Base-by-base conservation (phyloP, 176 grass and related monocot genomes). In the Oryza brachyantha region DNA sequence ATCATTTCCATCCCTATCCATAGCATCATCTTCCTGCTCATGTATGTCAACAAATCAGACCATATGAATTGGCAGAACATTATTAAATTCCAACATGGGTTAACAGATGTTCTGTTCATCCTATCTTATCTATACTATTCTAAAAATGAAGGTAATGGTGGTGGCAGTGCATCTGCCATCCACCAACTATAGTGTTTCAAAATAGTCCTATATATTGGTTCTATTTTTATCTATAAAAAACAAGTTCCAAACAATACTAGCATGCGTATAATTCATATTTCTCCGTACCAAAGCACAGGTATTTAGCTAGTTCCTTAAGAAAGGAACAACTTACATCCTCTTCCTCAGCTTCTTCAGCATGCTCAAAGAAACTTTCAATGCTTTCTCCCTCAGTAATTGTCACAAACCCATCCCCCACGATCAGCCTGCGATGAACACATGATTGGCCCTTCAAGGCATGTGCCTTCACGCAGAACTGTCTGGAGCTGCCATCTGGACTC, bases 311-410 rank as follows among this genome's bases (percentile, higher is more conserved):
- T n/a, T 41, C 1, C 76, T 27, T 77, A 87, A 62, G 45, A 59
- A 25, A 66, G 29, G 16, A 72, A 21, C 21, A 34, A 87, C 86
- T 82, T 91, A 97, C 93, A 83, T 97, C 93, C 77, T 96, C 93
- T 88, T 97, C 93, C 64, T 97, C 93, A 10, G 90, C 88, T 84
- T 97, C 90, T 75, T 93, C 93, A 73, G 93, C 93, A 85, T 97
- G 74, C 82, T 97, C 93, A 77, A 97, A 93, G 68, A 97, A 97
- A 78, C 61, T 83, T 68, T 67, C 85, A 73, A 97, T 91, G 60
- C 86, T 86, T 70, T 89, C 93, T 42, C 93, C 90, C 59, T 89
- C 75, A 3, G 85, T 93, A 68, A 97, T 91, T 66, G 90, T 91
- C 39, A 97, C 85, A 78, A 91, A 86, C 34, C 88, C 93, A 65